These are phyloP conservation scores for Microcera coccophila DNA, from an alignment of 2,329 filamentous ascomycete species.

Conservation along the genomic window DNA sequence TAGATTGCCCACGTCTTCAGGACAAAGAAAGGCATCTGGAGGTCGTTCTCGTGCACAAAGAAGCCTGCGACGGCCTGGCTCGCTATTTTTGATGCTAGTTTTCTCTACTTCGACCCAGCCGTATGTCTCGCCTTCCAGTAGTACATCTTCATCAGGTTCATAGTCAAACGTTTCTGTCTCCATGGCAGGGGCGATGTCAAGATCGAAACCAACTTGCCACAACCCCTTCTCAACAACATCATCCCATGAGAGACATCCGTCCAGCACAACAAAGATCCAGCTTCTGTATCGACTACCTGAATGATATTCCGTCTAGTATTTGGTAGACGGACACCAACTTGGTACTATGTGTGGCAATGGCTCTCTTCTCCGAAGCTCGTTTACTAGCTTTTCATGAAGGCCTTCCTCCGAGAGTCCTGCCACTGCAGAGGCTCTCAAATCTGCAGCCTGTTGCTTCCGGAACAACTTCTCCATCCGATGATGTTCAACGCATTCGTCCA, in stretches of 20 bases:
- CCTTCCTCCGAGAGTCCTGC: constrained; percentile 5
- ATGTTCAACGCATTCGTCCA: constrained; percentile 14
- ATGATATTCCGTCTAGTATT: neutral
- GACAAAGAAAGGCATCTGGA: neutral
- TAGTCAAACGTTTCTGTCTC: neutral
- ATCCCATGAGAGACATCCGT: constrained; percentile 10
- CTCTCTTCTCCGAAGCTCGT: constrained; percentile 10
- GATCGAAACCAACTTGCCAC: constrained; percentile 9
- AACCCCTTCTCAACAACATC: constrained; percentile 10
- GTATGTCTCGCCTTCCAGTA: constrained; percentile 3
- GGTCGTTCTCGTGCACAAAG: constrained; percentile 4
- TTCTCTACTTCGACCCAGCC: constrained; percentile 6
- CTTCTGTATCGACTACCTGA: constrained; percentile 5
- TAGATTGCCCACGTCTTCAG: neutral
- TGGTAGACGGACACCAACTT: constrained; percentile 8
- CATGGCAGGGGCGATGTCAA: constrained; percentile 7
- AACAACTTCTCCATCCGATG: constrained; percentile 12
- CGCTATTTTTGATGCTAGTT: constrained; percentile 1
- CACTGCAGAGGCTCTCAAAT: constrained; percentile 6
- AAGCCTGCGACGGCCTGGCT: neutral
- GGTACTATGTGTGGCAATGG: constrained; percentile 17
- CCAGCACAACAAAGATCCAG: constrained; percentile 11
- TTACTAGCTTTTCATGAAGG: constrained; percentile 4
- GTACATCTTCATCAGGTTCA: neutral
- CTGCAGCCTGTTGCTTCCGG: constrained; percentile 1